Conservation (phyloP, 2,329 filamentous ascomycete genomes). For the Xylariomycetidae sp. region DNA sequence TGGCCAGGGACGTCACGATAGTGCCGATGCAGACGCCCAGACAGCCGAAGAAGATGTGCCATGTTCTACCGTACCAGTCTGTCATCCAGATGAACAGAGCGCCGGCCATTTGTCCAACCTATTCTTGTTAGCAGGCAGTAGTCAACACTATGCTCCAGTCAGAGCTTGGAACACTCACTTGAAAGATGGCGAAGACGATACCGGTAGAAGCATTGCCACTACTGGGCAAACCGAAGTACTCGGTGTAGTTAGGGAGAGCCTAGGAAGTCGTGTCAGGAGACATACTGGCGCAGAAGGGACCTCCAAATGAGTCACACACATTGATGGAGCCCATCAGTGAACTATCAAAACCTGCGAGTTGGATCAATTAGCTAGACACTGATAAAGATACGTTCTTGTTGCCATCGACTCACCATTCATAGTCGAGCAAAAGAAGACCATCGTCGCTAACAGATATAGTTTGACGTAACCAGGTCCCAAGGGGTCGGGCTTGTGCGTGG, state of each 20-base stretch:
- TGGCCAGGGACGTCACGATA: conserved; percentile 42
- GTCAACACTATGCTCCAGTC: too few species aligned
- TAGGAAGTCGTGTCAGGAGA: conserved; percentile 4
- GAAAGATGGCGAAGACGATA: conserved; percentile 39
- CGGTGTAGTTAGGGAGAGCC: conserved; percentile 34
- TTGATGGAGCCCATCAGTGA: conserved; percentile 41
- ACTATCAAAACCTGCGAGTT: conserved; percentile 36
- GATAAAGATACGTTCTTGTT: too few species aligned
- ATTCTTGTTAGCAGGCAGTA: conserved; percentile 4
- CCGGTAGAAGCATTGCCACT: conserved; percentile 36
- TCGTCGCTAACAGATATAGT: conserved; percentile 23
- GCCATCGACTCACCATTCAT: conserved; percentile 34
- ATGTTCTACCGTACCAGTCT: conserved; percentile 39
- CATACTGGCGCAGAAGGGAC: background rate
- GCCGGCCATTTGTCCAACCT: conserved; percentile 38
- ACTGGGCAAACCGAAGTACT: conserved; percentile 32
- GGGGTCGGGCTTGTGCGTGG: conserved; percentile 24
- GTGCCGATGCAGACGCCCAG: conserved; percentile 45
- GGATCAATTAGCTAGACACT: too few species aligned
- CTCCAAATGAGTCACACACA: conserved; percentile 14
- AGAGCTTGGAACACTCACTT: conserved; percentile 12
- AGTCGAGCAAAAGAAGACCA: conserved; percentile 32
- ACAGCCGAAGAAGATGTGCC: conserved; percentile 40
- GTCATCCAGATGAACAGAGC: conserved; percentile 38
- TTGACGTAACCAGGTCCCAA: conserved; percentile 25